Evolutionary conservation across 148 eudicot genomes (phyloP), one percentile per base, ranked within the genome.

Genomic region (Fagopyrum tataricum): DNA sequence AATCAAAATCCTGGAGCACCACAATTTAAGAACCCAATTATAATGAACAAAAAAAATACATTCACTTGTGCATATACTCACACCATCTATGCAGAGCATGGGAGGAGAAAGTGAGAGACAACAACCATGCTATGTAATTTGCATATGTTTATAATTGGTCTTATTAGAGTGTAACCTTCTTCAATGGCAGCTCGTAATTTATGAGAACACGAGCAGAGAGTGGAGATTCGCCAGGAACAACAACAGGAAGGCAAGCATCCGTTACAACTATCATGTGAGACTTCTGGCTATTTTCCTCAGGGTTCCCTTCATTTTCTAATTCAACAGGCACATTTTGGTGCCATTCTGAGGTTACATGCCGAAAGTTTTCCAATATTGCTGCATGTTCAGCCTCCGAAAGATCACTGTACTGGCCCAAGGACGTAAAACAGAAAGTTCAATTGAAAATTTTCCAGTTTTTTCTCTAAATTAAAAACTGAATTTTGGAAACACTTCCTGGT

Each of bases 221-320:
- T 52, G 89, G 85, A 69, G 87, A 80, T 80, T 95, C 99, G 37
- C 90, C 86, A 6, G 94, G 80, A 51, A 85, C 82, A 72, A 85
- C 75, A 73, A 85, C 81, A 4, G 99, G 99, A 76, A 91, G 91
- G 78, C 99, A 95, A 51, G 87, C 92, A 87, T 94, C 98, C 2
- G 98, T 91, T 44, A 85, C 87, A 67, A 91, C 87, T 59, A 94
- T 74, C 90, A 94, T 74, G 71, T 82, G 90, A 52, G 96, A 91
- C 76, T 87, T 91, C 10, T 48, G 77, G 78, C 79, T 87, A 71
- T 86, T 85, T 46, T 84, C 85, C 75, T 71, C 85, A 26, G 23
- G 72, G 48, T 84, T 91, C 44, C 58, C 78, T 15, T 73, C 82
- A 46, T 80, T 84, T 56, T 67, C 85, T 67, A 76, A 68, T 21